Percentiles rank a stretch among this genome's conserved stretches.
Evolutionary conservation across 1,139 yeast genomes (phyloP).

Genomic region (Saccharomyces pastorianus): DNA sequence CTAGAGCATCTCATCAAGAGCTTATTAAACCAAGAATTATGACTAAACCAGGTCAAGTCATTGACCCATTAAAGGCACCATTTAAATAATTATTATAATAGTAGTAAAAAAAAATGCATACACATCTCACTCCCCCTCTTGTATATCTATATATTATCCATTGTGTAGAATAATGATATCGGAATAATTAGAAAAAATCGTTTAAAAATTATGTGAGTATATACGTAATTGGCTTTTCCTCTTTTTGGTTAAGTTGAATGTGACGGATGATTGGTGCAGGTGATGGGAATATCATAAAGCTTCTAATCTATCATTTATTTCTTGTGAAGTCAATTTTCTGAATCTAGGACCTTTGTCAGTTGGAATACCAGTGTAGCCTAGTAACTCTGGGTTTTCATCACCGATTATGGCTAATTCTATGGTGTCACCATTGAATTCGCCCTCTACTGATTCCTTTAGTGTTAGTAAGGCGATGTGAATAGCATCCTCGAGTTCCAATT

Average conservation of each 20-base stretch:
- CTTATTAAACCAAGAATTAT: conserved; percentile 82
- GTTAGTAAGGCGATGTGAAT: conserved; percentile 93
- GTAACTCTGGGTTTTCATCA: conserved; percentile 67
- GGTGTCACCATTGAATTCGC: conserved; percentile 94
- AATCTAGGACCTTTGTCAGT: conserved; percentile 80
- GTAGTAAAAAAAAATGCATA: background rate
- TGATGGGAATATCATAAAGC: conserved; percentile 44
- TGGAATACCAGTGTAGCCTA: conserved; percentile 82
- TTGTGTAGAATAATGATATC: background rate
- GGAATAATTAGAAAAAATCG: conserved; percentile 1
- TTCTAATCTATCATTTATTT: conserved; percentile 89
- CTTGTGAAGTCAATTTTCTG: conserved; percentile 76
- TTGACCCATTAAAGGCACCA: conserved; percentile 67
- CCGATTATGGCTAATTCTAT: conserved; percentile 89
- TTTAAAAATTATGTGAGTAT: background rate
- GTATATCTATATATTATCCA: conserved; percentile 2
- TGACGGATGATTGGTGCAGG: background rate
- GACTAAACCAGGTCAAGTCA: conserved; percentile 80
- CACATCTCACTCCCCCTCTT: background rate
- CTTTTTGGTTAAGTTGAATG: background rate
- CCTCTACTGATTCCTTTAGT: conserved; percentile 92
- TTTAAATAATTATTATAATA: conserved; percentile 23
- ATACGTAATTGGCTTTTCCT: background rate
- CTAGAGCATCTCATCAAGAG: conserved; percentile 78
- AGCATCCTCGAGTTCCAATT: conserved; percentile 94